Evolutionary conservation across 1,284 basidiomycete genomes (phyloP), one percentile per base, ranked within the genome.

Genomic region (Sparassis latifolia): DNA sequence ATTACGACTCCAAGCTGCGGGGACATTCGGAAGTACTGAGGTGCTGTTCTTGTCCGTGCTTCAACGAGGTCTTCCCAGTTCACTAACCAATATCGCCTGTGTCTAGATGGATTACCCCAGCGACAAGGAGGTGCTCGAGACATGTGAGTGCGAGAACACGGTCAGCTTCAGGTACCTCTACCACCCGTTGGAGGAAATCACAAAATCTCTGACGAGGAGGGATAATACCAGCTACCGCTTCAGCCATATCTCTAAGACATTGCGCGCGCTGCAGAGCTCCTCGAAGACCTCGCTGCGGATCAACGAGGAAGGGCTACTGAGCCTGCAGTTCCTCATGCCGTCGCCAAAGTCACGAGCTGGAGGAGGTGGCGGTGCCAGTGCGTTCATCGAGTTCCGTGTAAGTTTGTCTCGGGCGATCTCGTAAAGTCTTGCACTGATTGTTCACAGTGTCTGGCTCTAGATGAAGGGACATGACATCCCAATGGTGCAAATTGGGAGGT

Each of bases 81-180:
- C 10, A 32, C 20, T n/a, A 9, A 39, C 27, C 37, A 41, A n/a
- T 10, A 6, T 30, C n/a, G 37, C 37, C n/a, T 10, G 12, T 46
- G 33, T 43, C 27, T 60, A 94, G 90, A 89, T 96, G 82, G 93
- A 97, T 66, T 96, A 94, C 57, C 90, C 91, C 1, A 92, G 92
- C 60, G 92, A 95, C 61, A 76, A 78, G 47, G 92, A 95, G 48
- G 89, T 96, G 0, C 77, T 97, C 41, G 92, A 96, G 66, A 80
- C 83, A 0, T 92, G 94, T 61, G 88, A 93, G 57, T 96, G 92
- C 63, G 74, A 69, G 7, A 69, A 74, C 38, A 67, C 70, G 5
- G 77, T 92, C n/a, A 76, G 73, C 29, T 91, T 89, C 65, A 92
- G 82, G 92, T 92, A 39, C 75, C 59, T 41, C 28, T 45, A 29